Base-by-base conservation (phyloP, 306 rosid genomes). In the Vicia villosa region DNA sequence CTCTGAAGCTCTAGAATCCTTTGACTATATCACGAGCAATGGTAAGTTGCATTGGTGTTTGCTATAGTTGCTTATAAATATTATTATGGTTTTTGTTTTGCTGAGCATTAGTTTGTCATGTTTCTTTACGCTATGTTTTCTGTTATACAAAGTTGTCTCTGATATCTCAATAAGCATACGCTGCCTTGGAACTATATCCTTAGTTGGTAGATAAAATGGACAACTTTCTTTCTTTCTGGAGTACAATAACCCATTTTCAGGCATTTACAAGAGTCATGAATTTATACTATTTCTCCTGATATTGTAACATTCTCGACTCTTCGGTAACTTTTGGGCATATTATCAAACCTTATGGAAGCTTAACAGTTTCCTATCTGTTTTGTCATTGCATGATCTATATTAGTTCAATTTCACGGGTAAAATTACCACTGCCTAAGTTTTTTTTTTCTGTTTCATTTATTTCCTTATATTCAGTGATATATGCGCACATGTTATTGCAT, bases 1-100 rank as follows among this genome's bases (percentile, higher is more conserved):
- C 57, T 81, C 92, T 15, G 96, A 92, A 80, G 97, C 96, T 14
- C 97, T 92, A 0, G 96, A 92, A 74, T 87, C 97, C 51, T 92
- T 92, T 78, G 97, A 92, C 75, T 92, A 92, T 69, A 89, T 92
- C 62, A 85, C 97, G n/a, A 87, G 87, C 77, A 92, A 89, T 65
- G 96, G 96, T 92, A 80, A 74, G 85, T 70, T 52, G 26, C 58
- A 14, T 51, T 17, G 2, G 55, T 52, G 54, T 72, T 72, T 59
- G 36, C 30, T 45, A 24, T 17, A 24, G 5, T 6, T 54, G 17
- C 10, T 3, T 47, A 59, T 58, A 37, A 17, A 5, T 24, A 22
- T 63, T 42, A 9, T 15, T 38, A 7, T 34, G 38, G 54, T 40
- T 66, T 34, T 50, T 24, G 45, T 46, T 67, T 30, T 7, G 21